Percentiles rank a stretch among this genome's conserved stretches.
Evolutionary conservation across 305 asterid genomes (phyloP).

Genomic region (Euphrasia arctica): DNA sequence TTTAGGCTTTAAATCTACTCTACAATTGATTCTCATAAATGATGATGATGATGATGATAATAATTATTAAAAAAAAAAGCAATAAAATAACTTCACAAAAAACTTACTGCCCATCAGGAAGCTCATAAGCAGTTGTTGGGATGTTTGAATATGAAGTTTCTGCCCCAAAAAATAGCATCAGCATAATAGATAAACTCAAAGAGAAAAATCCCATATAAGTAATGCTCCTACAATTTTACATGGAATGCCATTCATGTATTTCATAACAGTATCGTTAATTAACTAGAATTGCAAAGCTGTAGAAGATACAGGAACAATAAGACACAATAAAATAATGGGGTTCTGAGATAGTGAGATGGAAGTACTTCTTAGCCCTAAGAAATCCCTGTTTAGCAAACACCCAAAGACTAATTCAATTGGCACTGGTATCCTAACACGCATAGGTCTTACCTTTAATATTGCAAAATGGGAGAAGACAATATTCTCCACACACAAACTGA

Average conservation of each 20-base stretch:
- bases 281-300: constrained; percentile 15
- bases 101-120: constrained; percentile 99
- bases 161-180: constrained; percentile 38
- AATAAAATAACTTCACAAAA: not conserved
- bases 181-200: constrained; percentile 13
- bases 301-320: constrained; percentile 3
- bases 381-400: too few species aligned
- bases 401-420: too few species aligned
- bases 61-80: not conserved
- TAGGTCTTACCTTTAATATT: not conserved
- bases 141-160: constrained; percentile 93
- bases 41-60: not conserved
- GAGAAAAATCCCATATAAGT: not conserved
- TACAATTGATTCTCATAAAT: constrained; percentile 11
- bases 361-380: too few species aligned
- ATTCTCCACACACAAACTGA: not conserved
- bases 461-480: constrained; percentile 6
- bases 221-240: not conserved
- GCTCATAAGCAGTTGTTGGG: constrained; percentile 96
- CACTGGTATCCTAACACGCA: not conserved
- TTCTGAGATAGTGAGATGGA: too few species aligned
- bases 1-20: too few species aligned
- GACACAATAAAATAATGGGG: not conserved
- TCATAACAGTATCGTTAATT: constrained; percentile 12
- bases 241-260: constrained; percentile 15